These are phyloP conservation scores for Aspergillus ochraceus DNA, from an alignment of 2,329 filamentous ascomycete species.

Conservation along the genomic window DNA sequence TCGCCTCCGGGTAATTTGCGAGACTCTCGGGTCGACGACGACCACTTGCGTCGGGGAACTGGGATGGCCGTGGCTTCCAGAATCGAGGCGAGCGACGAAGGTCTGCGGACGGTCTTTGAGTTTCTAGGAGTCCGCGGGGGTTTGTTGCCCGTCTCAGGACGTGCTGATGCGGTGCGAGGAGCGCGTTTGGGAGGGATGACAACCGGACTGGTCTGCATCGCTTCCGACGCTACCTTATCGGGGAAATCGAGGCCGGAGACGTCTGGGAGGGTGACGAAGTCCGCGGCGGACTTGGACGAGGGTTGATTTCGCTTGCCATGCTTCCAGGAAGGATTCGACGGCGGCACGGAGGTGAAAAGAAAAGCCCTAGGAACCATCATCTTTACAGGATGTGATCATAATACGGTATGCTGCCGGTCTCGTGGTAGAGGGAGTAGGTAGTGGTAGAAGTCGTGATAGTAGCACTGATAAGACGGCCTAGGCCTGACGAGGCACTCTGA, in stretches of 20 bases:
- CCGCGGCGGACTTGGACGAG: slow-evolving; percentile 7
- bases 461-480: slow-evolving; percentile 15
- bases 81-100: slow-evolving; percentile 48
- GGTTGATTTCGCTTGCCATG: slow-evolving; percentile 16
- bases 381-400: slow-evolving; percentile 21
- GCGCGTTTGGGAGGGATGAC: slow-evolving; percentile 37
- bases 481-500: slow-evolving; percentile 42
- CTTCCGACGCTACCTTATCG: slow-evolving; percentile 9
- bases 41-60: slow-evolving; percentile 45
- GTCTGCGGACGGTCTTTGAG: slow-evolving; percentile 21
- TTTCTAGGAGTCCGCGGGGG: slow-evolving; percentile 22
- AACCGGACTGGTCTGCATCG: slow-evolving; percentile 33
- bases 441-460: not conserved
- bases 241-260: slow-evolving; percentile 19
- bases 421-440: not conserved
- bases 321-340: slow-evolving; percentile 21
- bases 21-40: slow-evolving; percentile 35
- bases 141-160: slow-evolving; percentile 13
- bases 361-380: slow-evolving; percentile 47
- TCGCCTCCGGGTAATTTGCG: slow-evolving; percentile 42
- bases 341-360: slow-evolving; percentile 34
- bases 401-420: slow-evolving; percentile 4
- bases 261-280: slow-evolving; percentile 10
- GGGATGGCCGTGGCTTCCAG: slow-evolving; percentile 62
- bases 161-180: slow-evolving; percentile 22